Conservation (phyloP, 78 protist genomes). For the Tieghemostelium lacteum region DNA sequence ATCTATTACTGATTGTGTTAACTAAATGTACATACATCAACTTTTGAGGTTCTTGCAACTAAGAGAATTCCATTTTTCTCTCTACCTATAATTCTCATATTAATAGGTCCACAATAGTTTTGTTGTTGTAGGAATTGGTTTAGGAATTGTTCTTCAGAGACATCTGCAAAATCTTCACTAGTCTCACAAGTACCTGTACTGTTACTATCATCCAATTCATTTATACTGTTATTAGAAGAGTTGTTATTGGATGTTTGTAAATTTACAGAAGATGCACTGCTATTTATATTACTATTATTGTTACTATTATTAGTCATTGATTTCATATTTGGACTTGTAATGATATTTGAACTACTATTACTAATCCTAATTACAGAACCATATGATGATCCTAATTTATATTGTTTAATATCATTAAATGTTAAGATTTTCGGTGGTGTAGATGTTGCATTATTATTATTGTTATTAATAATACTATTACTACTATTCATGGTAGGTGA, state of each 20-base stretch:
- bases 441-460: too few relatives aligned
- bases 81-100: constrained; percentile 56
- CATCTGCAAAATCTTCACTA: not conserved
- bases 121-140: not conserved
- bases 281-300: not conserved
- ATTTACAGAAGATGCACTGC: too few relatives aligned
- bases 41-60: constrained; percentile 27
- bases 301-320: not conserved
- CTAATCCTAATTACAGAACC: not conserved
- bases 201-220: not conserved
- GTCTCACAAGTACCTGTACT: not conserved
- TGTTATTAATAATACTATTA: not conserved
- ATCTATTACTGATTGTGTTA: not conserved
- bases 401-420: not conserved
- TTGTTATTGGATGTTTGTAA: not conserved
- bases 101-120: constrained; percentile 13
- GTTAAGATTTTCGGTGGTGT: not conserved
- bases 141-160: not conserved
- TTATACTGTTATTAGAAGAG: not conserved
- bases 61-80: constrained; percentile 47
- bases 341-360: too few relatives aligned
- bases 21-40: constrained; percentile 16
- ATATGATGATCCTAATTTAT: constrained; percentile 24
- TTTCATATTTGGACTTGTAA: too few relatives aligned
- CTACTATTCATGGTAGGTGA: not conserved